These are phyloP conservation scores for Nemania bipapillata DNA, from an alignment of 2,329 filamentous ascomycete species.

Conservation along the genomic window DNA sequence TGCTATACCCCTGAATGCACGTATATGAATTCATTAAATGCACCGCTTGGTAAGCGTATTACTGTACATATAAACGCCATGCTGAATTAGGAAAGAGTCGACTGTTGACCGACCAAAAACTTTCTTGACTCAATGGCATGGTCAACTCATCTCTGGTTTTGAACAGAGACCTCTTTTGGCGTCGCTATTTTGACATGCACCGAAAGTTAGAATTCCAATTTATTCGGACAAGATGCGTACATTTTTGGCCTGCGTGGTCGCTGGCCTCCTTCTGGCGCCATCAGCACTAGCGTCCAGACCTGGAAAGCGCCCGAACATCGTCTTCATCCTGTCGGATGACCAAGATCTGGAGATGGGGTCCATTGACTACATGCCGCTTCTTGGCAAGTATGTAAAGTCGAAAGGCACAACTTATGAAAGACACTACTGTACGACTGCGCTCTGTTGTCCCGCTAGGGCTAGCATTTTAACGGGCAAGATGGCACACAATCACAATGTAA, in stretches of 20 bases:
- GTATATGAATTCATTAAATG: neutral
- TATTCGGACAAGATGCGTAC: conserved; percentile 5
- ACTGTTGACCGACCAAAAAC: neutral
- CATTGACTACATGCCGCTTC: conserved; percentile 67
- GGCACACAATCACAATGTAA: conserved; percentile 78
- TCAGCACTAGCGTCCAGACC: neutral
- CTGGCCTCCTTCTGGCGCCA: neutral
- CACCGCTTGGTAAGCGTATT: conserved; percentile 17
- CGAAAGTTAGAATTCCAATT: neutral
- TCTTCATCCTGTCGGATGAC: conserved; percentile 76
- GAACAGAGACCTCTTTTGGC: neutral
- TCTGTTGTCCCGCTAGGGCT: conserved; percentile 75
- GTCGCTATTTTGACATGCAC: neutral
- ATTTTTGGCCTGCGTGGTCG: neutral
- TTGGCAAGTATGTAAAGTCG: conserved; percentile 66
- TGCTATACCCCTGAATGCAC: conserved; percentile 1
- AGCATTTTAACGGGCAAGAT: conserved; percentile 72
- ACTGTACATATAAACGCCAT: conserved; percentile 26
- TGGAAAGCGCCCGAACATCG: conserved; percentile 63
- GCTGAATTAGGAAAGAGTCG: conserved; percentile 15
- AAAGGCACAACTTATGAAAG: conserved; percentile 69
- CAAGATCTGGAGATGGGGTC: conserved; percentile 72
- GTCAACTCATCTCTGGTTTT: conserved; percentile 6
- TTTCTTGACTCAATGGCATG: neutral
- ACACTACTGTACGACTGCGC: conserved; percentile 73